Evolutionary conservation across 2,329 filamentous ascomycete genomes (phyloP), one percentile per base, ranked within the genome.

Genomic region (Pyricularia grisea): DNA sequence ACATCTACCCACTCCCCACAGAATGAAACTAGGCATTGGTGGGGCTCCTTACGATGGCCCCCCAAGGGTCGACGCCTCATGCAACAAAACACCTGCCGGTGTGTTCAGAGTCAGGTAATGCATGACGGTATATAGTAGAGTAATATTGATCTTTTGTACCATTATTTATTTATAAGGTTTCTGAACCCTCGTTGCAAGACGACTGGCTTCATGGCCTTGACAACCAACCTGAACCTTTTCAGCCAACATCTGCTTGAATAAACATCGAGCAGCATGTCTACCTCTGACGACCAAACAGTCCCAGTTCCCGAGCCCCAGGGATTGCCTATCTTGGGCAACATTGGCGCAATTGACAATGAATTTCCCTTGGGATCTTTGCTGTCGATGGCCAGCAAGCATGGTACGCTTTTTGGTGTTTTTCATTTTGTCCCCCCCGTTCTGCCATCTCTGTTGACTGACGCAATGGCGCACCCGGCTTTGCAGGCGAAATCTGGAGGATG

Each of bases 291-390:
- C 2, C 14, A 25, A 12, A 66, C 31, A 10, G 42, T 58, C 12
- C 65, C 66, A 25, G 90, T 92, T 68, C 89, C 90, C 1, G 84
- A 86, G 65, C 90, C 90, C 30, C 82, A 82, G 68, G 88, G 87
- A 2, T 79, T 90, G 69, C 90, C 89, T 1, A 76, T 92, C 30
- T 71, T 92, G 28, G 90, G 90, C 31, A 90, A 92, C 73, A 75
- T 90, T 33, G 79, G 80, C 68, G 88, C 91, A 71, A 83, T 93
- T 71, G 85, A 90, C 70, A 25, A 33, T 10, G 66, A 67, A 20
- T 67, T 67, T 50, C 66, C 66, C 3, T 25, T 67, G 14, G 66
- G 66, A 12, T 67, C 66, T 17, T 11, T 67, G 66, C 6, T 67
- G 25, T 28, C 42, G n/a, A 27, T 67, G 66, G 33, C 66, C 23